Conservation (phyloP, 208 protist genomes). For the Wallacemonas sp. region DNA sequence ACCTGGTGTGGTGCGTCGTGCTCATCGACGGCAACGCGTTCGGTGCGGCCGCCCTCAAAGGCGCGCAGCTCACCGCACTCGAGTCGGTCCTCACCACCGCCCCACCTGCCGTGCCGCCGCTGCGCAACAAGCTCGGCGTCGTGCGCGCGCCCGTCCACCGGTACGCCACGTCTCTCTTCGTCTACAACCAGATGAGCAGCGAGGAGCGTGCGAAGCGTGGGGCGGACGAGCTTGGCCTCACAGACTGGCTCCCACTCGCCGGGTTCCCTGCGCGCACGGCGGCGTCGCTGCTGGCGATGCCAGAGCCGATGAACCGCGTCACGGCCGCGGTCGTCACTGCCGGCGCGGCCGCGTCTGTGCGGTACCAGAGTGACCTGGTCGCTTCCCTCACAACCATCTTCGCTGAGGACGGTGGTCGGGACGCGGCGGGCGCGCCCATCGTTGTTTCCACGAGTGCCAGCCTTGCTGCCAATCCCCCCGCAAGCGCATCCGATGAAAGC, state of each 20-base stretch:
- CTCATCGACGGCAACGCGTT: constrained; percentile 36
- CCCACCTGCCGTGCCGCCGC: constrained; percentile 27
- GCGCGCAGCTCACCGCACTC: constrained; percentile 38
- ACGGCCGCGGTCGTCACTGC: constrained; percentile 5
- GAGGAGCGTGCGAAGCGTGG: constrained; percentile 18
- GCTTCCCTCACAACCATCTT: constrained; percentile 52
- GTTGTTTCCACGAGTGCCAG: neutral
- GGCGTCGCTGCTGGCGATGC: constrained; percentile 20
- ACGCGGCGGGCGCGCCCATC: neutral
- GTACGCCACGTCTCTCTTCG: constrained; percentile 43
- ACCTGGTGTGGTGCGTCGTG: constrained; percentile 67
- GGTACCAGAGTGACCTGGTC: constrained; percentile 79
- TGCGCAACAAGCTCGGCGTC: constrained; percentile 55
- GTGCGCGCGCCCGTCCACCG: constrained; percentile 42
- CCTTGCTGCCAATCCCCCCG: too few species aligned
- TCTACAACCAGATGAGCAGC: constrained; percentile 43
- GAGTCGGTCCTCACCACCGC: constrained; percentile 29
- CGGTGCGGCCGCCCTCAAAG: constrained; percentile 24
- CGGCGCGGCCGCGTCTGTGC: constrained; percentile 18
- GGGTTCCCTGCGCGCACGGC: constrained; percentile 24
- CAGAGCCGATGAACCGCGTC: neutral
- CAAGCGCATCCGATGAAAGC: neutral
- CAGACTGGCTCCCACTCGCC: constrained; percentile 48
- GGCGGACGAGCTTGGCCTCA: constrained; percentile 25
- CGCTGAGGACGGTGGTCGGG: constrained; percentile 19